phyloP scores from a whole-genome alignment of 192 early-diverging fungal genomes.

The Pilaira anomala region DNA sequence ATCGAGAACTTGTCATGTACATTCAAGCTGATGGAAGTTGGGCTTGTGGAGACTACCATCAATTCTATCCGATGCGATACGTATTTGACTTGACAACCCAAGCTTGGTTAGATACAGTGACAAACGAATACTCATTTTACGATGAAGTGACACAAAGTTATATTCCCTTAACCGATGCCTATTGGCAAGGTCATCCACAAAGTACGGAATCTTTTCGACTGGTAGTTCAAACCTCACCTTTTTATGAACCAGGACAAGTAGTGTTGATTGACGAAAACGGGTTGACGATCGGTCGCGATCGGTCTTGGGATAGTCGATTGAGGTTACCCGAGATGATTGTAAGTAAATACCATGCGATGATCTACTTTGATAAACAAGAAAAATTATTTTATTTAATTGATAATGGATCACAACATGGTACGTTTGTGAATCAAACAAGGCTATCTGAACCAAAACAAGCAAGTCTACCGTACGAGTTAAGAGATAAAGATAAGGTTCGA shows the following conservation, averaged over 20 bases:
- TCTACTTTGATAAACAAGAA: slow-evolving; percentile 37
- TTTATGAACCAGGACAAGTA: slow-evolving; percentile 40
- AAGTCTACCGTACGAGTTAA: slow-evolving; percentile 54
- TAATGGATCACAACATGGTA: slow-evolving; percentile 73
- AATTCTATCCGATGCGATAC: slow-evolving; percentile 28
- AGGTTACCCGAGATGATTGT: slow-evolving; percentile 63
- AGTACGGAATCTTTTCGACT: slow-evolving; percentile 48
- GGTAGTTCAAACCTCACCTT: slow-evolving; percentile 54
- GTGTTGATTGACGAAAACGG: slow-evolving; percentile 54
- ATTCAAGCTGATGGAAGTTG: too few species aligned
- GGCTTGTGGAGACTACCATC: too few species aligned
- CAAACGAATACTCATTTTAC: slow-evolving; percentile 49
- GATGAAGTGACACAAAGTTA: slow-evolving; percentile 50
- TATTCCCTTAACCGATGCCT: slow-evolving; percentile 37
- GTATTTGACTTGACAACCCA: slow-evolving; percentile 43
- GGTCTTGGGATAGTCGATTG: slow-evolving; percentile 45
- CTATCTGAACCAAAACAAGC: slow-evolving; percentile 61
- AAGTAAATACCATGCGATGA: slow-evolving; percentile 60
- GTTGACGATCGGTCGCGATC: slow-evolving; percentile 61
- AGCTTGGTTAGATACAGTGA: slow-evolving; percentile 53
- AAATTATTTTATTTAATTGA: slow-evolving; percentile 46
- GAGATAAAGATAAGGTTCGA: slow-evolving; percentile 53
- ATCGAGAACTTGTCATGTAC: too few species aligned
- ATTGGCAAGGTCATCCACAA: slow-evolving; percentile 31
- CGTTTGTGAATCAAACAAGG: slow-evolving; percentile 63